Base-by-base conservation (phyloP, 208 protist species). In the Leishmania aethiopica region DNA sequence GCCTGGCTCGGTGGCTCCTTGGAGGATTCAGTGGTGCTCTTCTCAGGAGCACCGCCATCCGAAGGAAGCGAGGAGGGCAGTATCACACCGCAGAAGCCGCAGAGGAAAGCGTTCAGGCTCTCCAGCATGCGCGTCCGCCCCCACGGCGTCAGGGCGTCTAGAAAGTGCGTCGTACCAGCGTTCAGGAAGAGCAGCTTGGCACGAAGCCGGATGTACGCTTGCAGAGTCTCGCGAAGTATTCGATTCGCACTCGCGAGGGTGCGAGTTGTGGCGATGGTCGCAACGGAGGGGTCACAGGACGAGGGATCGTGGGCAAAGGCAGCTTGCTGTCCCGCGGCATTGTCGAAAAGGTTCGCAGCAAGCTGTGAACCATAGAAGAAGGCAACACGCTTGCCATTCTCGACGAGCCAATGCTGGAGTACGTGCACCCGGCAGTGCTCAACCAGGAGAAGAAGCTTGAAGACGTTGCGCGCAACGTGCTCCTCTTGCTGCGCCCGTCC, bases 131-230 rank as follows among this genome's bases (percentile, higher is more conserved):
- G 82, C 22, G 84, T 80, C 1, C 81, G 86, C 5, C 89, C 90
- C 57, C 82, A 86, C 69, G 79, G 79, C n/a, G 89, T 93, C 37
- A 93, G 74, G 57, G 82, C 81, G 25, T 90, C 88, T 22, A 90
- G 19, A 64, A 85, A 86, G 81, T 95, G 90, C 60, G 83, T 82
- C 11, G 86, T 89, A 32, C 90, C 91, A 28, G 87, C 84, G 62
- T 89, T 90, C 28, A 90, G 82, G 7, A 90, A 78, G 28, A 93
- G 51, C n/a, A 94, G 75, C 37, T 84, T 71, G 1, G 84, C 53
- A 55, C 93, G 93, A 25, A 96, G 80, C 5, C 86, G 83, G 49
- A 86, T 77, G 74, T 92, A 95, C 11, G 86, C 86, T 60, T 85
- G 83, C 59, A 91, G 82, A n/a, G 84, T 88, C 25, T 90, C 86